Evolutionary conservation across 768 basidiomycete species (phyloP).

Genomic region (Porphyrellus cyaneotinctus): DNA sequence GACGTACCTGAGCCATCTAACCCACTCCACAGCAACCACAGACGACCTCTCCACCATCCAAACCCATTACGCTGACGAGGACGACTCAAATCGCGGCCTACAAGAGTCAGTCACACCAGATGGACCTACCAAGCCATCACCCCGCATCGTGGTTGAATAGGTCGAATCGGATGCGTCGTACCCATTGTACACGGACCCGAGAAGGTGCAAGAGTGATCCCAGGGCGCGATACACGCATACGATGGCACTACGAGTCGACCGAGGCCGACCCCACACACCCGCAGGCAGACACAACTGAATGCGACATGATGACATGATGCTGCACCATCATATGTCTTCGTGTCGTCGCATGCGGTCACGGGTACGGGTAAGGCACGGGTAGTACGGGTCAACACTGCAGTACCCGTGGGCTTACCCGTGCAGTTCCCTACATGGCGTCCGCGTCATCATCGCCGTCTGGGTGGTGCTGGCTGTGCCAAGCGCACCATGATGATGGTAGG

Average conservation of each 20-base stretch:
- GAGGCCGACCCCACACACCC: neutral
- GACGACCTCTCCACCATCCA: neutral
- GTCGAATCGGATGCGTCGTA: too few species aligned
- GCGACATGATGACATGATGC: too few species aligned
- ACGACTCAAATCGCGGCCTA: neutral
- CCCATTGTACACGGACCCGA: neutral
- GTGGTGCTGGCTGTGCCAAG: too few species aligned
- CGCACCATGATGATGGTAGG: too few species aligned
- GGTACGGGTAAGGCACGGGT: too few species aligned
- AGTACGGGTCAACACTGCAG: too few species aligned
- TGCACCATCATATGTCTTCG: too few species aligned
- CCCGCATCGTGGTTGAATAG: neutral
- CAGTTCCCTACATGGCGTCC: too few species aligned
- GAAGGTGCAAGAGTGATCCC: neutral
- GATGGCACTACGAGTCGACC: neutral
- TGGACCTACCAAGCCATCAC: neutral
- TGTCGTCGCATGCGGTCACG: too few species aligned
- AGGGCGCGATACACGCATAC: neutral
- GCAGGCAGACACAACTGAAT: too few species aligned
- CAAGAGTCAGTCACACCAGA: neutral
- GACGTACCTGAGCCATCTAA: neutral
- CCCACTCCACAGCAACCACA: neutral
- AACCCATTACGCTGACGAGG: neutral
- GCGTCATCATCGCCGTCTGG: too few species aligned
- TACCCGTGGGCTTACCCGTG: too few species aligned